Evolutionary conservation across 2,329 filamentous ascomycete genomes (phyloP).

Genomic region (Xylariaceae sp.): DNA sequence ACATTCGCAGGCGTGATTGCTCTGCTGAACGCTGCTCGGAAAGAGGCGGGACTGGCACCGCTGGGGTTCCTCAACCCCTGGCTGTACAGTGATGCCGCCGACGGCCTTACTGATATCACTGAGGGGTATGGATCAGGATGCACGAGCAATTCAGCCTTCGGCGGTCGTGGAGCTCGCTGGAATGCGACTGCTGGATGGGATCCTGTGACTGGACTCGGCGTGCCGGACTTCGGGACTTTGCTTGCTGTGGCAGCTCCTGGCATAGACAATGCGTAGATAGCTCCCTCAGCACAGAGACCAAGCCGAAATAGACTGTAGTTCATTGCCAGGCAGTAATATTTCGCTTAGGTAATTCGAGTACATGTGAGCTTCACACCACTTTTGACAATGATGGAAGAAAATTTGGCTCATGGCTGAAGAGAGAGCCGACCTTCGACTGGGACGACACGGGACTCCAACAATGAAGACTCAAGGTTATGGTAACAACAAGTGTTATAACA

Average conservation of each 20-base stretch:
- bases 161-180: slow-evolving; percentile 25
- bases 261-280: slow-evolving; percentile 22
- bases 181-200: slow-evolving; percentile 31
- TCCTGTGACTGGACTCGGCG: slow-evolving; percentile 31
- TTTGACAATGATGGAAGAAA: too few species aligned
- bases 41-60: slow-evolving; percentile 30
- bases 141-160: slow-evolving; percentile 22
- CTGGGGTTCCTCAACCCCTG: slow-evolving; percentile 32
- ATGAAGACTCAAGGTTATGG: too few species aligned
- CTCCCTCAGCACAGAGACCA: too few species aligned
- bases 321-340: too few species aligned
- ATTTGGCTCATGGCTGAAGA: too few species aligned
- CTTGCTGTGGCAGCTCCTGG: slow-evolving; percentile 27
- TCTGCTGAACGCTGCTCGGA: slow-evolving; percentile 39
- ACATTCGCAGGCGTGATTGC: slow-evolving; percentile 38
- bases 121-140: slow-evolving; percentile 27
- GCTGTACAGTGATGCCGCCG: slow-evolving; percentile 30
- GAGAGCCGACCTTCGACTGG: too few species aligned
- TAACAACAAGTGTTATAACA: too few species aligned
- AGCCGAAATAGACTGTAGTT: too few species aligned
- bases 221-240: slow-evolving; percentile 25
- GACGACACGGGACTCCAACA: too few species aligned
- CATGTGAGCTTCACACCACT: too few species aligned
- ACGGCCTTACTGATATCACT: slow-evolving; percentile 29
- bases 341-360: too few species aligned